Percentiles rank a stretch among this genome's conserved stretches.
Conservation (phyloP, 2,329 filamentous ascomycete genomes). For the Monosporascus sp. region DNA sequence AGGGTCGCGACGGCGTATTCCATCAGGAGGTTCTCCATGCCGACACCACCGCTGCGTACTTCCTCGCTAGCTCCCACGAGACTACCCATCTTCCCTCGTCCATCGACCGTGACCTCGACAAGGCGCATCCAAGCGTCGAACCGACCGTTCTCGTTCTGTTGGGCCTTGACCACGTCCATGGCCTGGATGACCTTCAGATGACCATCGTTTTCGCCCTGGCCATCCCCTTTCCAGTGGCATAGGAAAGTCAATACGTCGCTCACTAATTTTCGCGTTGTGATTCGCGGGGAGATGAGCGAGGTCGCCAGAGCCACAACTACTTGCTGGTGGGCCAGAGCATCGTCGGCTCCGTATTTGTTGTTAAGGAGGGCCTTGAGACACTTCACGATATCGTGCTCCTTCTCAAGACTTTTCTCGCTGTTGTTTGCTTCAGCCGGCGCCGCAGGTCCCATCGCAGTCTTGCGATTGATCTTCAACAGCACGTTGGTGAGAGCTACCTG, state of each 20-base stretch:
- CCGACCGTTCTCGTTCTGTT: constrained; percentile 85
- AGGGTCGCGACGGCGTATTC: constrained; percentile 95
- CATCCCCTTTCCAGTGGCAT: constrained; percentile 63
- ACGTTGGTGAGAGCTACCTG: constrained; percentile 94
- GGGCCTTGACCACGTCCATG: constrained; percentile 82
- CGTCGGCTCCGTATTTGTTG: constrained; percentile 97
- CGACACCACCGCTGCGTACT: constrained; percentile 89
- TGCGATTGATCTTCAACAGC: constrained; percentile 87
- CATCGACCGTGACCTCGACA: constrained; percentile 94
- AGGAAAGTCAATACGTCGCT: constrained; percentile 95
- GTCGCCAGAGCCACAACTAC: constrained; percentile 83
- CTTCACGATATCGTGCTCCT: constrained; percentile 96
- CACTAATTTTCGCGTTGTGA: constrained; percentile 89
- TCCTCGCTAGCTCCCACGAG: constrained; percentile 95
- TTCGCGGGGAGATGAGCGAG: constrained; percentile 79
- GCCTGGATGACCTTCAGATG: constrained; percentile 92
- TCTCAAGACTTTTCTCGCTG: constrained; percentile 76
- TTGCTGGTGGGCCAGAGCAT: constrained; percentile 84
- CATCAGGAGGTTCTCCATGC: constrained; percentile 98
- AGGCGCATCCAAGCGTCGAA: constrained; percentile 99
- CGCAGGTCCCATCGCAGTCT: constrained; percentile 68
- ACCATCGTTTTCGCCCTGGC: constrained; percentile 69
- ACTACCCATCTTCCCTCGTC: constrained; percentile 97
- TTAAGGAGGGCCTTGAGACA: constrained; percentile 97
- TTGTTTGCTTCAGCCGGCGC: constrained; percentile 51